phyloP scores from a whole-genome alignment of 2,329 filamentous ascomycete genomes.

The Fusarium algeriense region DNA sequence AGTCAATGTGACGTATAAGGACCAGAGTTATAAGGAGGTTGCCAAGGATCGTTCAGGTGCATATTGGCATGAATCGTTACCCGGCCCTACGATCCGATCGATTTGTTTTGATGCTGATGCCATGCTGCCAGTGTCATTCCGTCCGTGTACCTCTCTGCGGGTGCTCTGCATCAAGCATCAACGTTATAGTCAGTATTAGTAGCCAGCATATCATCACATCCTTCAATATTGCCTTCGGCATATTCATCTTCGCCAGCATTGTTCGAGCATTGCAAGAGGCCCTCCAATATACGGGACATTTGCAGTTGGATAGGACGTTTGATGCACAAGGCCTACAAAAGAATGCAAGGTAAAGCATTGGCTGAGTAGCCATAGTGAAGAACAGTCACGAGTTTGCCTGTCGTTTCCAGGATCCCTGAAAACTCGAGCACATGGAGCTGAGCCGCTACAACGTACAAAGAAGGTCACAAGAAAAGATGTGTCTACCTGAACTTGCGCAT shows the following conservation, averaged over 20 bases:
- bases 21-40: slow-evolving; percentile 2
- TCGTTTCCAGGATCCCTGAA: background rate
- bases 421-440: background rate
- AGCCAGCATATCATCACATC: background rate
- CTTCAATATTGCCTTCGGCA: background rate
- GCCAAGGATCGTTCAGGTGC: background rate
- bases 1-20: background rate
- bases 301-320: background rate
- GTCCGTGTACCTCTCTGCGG: background rate
- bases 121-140: background rate
- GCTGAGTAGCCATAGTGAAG: background rate
- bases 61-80: background rate
- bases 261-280: background rate
- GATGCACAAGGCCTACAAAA: background rate
- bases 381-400: background rate
- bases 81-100: slow-evolving; percentile 8
- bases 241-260: background rate
- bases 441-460: background rate
- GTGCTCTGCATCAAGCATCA: background rate
- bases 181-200: background rate
- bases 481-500: background rate
- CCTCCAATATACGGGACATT: background rate
- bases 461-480: background rate
- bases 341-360: background rate
- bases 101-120: slow-evolving; percentile 8